A percentile compares a stretch with the other conserved stretches of the same genome.
Evolutionary conservation across 2,329 filamentous ascomycete genomes (phyloP).

Genomic region (Helminthosporium solani): DNA sequence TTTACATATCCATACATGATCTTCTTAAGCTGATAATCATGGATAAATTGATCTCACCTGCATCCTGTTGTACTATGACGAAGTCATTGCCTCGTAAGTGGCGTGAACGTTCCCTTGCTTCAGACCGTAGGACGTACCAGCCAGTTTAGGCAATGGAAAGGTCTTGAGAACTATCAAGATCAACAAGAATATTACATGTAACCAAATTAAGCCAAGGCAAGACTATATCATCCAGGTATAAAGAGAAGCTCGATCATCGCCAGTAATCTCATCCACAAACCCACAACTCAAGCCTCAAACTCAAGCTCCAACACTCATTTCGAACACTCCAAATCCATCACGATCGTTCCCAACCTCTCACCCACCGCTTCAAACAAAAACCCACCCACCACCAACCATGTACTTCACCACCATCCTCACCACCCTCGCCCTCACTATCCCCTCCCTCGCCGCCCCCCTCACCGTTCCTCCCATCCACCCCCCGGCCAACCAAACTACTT

Average conservation of each 20-base stretch:
- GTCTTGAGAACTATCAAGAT: not conserved
- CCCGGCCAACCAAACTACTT: slow-evolving; percentile 11
- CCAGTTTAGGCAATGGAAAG: slow-evolving; percentile 1
- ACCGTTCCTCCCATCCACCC: not conserved
- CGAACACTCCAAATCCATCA: not conserved
- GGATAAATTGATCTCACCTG: too few relatives aligned
- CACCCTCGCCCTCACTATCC: slow-evolving; percentile 13
- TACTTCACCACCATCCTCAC: slow-evolving; percentile 16
- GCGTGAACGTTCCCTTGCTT: slow-evolving; percentile 12
- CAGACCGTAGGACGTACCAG: slow-evolving; percentile 14
- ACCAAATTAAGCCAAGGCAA: not conserved
- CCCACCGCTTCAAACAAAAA: not conserved
- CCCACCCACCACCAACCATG: slow-evolving; percentile 19
- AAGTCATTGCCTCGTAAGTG: not conserved
- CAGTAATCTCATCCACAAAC: slow-evolving; percentile 1
- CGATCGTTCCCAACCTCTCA: not conserved
- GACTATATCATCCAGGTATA: not conserved
- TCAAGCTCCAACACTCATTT: not conserved
- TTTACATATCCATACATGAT: not conserved
- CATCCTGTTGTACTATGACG: slow-evolving; percentile 7
- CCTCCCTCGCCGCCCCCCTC: slow-evolving; percentile 14
- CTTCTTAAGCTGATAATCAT: not conserved
- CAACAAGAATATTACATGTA: not conserved
- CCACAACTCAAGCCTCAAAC: not conserved
- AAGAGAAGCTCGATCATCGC: slow-evolving; percentile 1